These are phyloP conservation scores for Fusarium sp. DNA, from an alignment of 2,329 filamentous ascomycete genomes.

Conservation along the genomic window DNA sequence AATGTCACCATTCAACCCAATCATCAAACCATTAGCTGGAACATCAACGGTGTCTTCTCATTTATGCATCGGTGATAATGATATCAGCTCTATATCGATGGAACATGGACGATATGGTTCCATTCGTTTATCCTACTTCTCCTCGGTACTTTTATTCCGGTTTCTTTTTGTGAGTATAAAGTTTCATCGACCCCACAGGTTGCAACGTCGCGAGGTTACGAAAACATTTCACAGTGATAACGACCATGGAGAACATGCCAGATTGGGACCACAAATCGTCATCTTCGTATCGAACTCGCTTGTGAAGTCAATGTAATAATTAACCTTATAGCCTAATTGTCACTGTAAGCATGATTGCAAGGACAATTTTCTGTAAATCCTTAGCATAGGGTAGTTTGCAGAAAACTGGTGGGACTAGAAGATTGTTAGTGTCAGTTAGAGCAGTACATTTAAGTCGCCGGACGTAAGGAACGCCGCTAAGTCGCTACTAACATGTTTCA, in stretches of 20 bases:
- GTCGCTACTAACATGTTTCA: accelerated
- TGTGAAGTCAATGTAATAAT: background rate
- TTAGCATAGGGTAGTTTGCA: background rate
- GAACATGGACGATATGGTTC: background rate
- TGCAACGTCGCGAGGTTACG: background rate
- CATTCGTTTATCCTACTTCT: background rate
- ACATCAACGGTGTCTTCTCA: background rate
- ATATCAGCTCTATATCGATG: background rate
- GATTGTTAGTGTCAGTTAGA: accelerated
- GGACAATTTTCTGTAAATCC: accelerated
- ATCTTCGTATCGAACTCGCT: background rate
- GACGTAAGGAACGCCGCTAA: accelerated
- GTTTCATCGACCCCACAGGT: background rate
- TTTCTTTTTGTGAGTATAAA: background rate
- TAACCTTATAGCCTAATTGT: background rate
- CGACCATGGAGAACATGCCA: background rate
- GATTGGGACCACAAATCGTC: background rate
- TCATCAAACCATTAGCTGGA: background rate
- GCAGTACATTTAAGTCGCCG: accelerated
- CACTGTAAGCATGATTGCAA: background rate
- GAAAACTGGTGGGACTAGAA: accelerated
- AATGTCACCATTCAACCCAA: background rate
- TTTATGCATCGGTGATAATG: background rate
- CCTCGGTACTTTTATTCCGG: background rate
- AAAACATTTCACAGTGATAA: accelerated